Evolutionary conservation across 306 rosid species (phyloP).

Genomic region (Herpetospermum pedunculosum): DNA sequence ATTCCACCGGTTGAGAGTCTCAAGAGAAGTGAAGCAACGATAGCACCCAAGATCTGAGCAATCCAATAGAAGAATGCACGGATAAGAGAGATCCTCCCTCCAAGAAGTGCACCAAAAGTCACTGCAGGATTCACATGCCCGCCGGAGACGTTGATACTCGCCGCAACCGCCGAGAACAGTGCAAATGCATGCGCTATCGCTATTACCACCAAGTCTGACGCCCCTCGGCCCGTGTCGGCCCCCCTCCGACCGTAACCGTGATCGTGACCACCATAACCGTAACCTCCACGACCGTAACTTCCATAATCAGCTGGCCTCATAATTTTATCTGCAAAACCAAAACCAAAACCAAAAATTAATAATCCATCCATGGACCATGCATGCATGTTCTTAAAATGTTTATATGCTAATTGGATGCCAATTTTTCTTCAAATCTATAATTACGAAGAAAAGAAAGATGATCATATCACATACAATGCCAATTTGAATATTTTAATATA

Average conservation of each 20-base stretch:
- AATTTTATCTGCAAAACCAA: constrained; percentile 58
- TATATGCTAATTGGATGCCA: background rate
- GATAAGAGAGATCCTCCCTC: constrained; percentile 74
- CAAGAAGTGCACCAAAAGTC: constrained; percentile 75
- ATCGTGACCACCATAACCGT: background rate
- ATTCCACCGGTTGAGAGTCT: constrained; percentile 72
- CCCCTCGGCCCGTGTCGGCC: constrained; percentile 31
- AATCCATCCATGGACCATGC: background rate
- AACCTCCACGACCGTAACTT: background rate
- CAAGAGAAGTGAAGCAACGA: constrained; percentile 66
- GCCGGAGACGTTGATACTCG: constrained; percentile 72
- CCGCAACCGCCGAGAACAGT: constrained; percentile 56
- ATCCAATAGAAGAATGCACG: constrained; percentile 73
- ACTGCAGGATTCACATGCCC: constrained; percentile 93
- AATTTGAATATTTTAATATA: background rate
- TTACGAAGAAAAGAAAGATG: no score
- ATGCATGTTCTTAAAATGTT: background rate
- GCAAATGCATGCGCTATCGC: constrained; percentile 71
- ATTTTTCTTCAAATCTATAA: background rate
- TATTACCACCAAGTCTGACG: constrained; percentile 42
- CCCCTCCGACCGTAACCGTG: background rate
- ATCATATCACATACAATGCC: background rate
- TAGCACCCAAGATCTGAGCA: constrained; percentile 76
- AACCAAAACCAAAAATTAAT: background rate
- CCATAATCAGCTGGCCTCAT: constrained; percentile 18